These are phyloP conservation scores for Coelastrella sp. DNA, from an alignment of 139 green algal species.

Conservation along the genomic window DNA sequence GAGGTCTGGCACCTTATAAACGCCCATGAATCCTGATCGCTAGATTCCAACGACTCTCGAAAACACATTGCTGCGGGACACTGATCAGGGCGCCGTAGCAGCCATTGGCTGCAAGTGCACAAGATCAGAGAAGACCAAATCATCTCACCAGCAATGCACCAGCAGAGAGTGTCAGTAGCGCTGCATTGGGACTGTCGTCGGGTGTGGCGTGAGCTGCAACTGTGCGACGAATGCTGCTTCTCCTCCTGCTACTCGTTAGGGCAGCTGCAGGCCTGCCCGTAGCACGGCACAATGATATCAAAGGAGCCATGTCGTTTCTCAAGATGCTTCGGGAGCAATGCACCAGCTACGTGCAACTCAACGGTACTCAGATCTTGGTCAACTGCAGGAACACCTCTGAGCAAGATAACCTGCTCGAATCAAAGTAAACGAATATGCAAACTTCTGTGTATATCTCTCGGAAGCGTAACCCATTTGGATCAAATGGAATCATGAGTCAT, in stretches of 20 bases:
- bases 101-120: neutral
- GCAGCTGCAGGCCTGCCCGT: neutral
- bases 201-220: slow-evolving; percentile 11
- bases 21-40: too few species aligned
- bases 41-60: neutral
- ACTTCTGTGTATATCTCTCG: too few species aligned
- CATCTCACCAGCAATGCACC: slow-evolving; percentile 13
- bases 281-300: slow-evolving; percentile 4
- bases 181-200: slow-evolving; percentile 4
- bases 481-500: neutral
- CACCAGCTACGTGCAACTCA: neutral
- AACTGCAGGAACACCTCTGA: neutral
- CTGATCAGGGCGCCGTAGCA: neutral
- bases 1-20: too few species aligned
- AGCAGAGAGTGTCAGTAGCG: slow-evolving; percentile 9
- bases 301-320: slow-evolving; percentile 6
- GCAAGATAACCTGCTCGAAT: neutral
- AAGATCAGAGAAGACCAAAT: neutral
- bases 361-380: neutral
- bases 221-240: neutral
- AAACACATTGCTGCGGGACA: neutral
- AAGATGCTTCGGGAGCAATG: neutral
- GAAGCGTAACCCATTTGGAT: too few species aligned
- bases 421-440: neutral
- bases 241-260: slow-evolving; percentile 15